A percentile compares a stretch with the other conserved stretches of the same genome.
phyloP scores from a whole-genome alignment of 371 early-diverging fungal genomes.

The Mortierella sp. region DNA sequence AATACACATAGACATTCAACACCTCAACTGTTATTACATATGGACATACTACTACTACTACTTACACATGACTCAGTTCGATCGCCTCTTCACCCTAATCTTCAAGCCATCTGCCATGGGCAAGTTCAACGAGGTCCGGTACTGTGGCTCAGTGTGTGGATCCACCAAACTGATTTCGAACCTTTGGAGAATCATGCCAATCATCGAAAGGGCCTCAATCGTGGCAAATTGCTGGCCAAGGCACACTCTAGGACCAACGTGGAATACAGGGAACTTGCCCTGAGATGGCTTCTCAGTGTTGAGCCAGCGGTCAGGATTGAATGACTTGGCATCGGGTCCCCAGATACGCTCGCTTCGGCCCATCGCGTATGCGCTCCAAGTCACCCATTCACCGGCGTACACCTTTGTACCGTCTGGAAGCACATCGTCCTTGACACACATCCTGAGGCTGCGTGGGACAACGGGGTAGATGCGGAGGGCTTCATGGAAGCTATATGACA shows the following conservation, averaged over 20 bases:
- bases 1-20: too few species aligned
- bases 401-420: conserved; percentile 71
- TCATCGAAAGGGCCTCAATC: conserved; percentile 60
- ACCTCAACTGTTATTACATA: too few species aligned
- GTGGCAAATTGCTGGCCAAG: conserved; percentile 62
- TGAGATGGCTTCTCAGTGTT: conserved; percentile 31
- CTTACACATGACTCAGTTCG: background rate
- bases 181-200: conserved; percentile 56
- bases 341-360: conserved; percentile 68
- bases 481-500: too few species aligned
- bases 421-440: conserved; percentile 65
- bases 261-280: conserved; percentile 55
- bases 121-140: conserved; percentile 55
- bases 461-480: conserved; percentile 23
- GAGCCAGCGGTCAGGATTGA: conserved; percentile 73
- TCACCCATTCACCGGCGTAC: conserved; percentile 58
- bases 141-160: conserved; percentile 45
- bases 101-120: conserved; percentile 61
- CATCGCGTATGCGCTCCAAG: conserved; percentile 64
- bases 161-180: conserved; percentile 56
- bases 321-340: conserved; percentile 67
- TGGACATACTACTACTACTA: background rate
- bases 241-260: conserved; percentile 63
- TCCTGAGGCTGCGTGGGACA: conserved; percentile 48
- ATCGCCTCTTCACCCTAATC: conserved; percentile 2